A percentile compares a stretch with the other conserved stretches of the same genome.
Conservation (phyloP, 1,284 basidiomycete genomes). For the Microstroma glucosiphilum region DNA sequence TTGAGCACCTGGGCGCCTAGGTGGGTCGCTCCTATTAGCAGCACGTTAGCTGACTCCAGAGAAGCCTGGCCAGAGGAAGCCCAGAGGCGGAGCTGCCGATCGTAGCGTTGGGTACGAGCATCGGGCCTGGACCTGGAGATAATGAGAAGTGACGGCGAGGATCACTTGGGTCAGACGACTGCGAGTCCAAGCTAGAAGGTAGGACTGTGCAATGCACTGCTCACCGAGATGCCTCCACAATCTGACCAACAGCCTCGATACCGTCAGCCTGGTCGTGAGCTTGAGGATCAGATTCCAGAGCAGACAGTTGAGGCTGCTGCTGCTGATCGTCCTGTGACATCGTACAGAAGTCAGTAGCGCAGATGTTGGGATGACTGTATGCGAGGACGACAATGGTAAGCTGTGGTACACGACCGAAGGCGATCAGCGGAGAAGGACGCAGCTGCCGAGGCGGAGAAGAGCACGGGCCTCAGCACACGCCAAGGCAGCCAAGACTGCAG, state of each 20-base stretch:
- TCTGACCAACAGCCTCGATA: background rate
- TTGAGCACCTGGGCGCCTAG: constrained; percentile 81
- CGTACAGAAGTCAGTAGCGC: too few relatives aligned
- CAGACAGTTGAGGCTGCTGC: background rate
- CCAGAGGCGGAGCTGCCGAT: constrained; percentile 67
- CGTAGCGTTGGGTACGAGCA: constrained; percentile 47
- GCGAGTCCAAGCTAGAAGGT: too few relatives aligned
- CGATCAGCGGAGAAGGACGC: background rate
- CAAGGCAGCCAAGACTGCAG: too few relatives aligned
- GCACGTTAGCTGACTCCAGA: constrained; percentile 73
- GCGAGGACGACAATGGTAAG: too few relatives aligned
- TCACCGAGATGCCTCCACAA: too few relatives aligned
- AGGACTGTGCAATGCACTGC: too few relatives aligned
- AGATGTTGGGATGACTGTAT: too few relatives aligned
- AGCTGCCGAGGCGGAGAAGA: background rate
- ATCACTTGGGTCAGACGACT: background rate
- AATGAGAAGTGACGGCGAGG: background rate
- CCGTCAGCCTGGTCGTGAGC: background rate
- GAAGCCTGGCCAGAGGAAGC: constrained; percentile 87
- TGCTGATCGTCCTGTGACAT: background rate
- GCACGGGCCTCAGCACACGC: background rate
- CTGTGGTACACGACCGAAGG: too few relatives aligned
- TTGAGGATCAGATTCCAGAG: background rate
- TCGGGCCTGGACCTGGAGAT: constrained; percentile 19
- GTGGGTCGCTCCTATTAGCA: constrained; percentile 72